Evolutionary conservation across 2,329 filamentous ascomycete genomes (phyloP).

Genomic region (Neospermospora avenae): DNA sequence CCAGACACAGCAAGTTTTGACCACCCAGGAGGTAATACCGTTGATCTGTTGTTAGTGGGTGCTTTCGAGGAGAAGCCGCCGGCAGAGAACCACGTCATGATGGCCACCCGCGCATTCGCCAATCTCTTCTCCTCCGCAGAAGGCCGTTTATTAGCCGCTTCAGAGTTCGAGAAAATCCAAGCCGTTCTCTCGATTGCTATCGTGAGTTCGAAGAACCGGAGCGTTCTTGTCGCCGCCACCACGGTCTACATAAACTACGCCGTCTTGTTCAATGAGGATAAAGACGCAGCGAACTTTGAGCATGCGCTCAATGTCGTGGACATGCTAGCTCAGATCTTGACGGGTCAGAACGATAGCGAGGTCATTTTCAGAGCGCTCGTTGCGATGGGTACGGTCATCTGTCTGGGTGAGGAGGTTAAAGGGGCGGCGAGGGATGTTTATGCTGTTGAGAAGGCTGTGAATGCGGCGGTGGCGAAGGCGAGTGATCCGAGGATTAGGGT

Average conservation of each 20-base stretch:
- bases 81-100: constrained; percentile 80
- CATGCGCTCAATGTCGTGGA: constrained; percentile 49
- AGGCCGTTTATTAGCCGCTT: constrained; percentile 63
- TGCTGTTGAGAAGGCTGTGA: constrained; percentile 46
- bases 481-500: constrained; percentile 59
- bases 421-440: constrained; percentile 55
- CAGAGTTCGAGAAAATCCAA: constrained; percentile 50
- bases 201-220: constrained; percentile 67
- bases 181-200: constrained; percentile 56
- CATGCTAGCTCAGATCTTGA: constrained; percentile 60
- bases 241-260: constrained; percentile 84
- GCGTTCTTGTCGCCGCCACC: constrained; percentile 76
- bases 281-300: constrained; percentile 35
- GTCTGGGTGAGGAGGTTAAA: constrained; percentile 52
- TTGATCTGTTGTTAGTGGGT: constrained; percentile 54
- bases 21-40: constrained; percentile 54
- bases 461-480: constrained; percentile 47
- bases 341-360: constrained; percentile 71
- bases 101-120: constrained; percentile 74
- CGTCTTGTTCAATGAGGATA: constrained; percentile 58
- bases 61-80: constrained; percentile 57
- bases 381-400: constrained; percentile 74
- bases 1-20: constrained; percentile 61
- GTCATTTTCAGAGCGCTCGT: constrained; percentile 80
- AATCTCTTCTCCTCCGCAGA: constrained; percentile 78